Base-by-base conservation (phyloP, 1,284 basidiomycete genomes). In the Mycena citricolor region DNA sequence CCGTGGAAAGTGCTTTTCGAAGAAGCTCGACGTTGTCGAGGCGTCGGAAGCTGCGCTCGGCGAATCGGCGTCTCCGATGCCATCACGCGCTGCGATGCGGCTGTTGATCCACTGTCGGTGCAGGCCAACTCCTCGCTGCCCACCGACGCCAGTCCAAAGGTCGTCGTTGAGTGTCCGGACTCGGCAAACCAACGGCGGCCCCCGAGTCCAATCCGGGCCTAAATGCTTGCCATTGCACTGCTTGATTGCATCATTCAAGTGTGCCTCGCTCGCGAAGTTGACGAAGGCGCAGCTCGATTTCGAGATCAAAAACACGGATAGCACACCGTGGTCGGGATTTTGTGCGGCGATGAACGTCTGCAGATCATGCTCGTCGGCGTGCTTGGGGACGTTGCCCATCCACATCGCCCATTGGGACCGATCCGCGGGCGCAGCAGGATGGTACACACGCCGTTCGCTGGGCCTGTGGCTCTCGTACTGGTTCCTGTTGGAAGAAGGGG, bases 341-440 rank as follows among this genome's bases (percentile, higher is more conserved):
- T n/a, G n/a, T n/a, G n/a, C n/a, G n/a, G n/a, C n/a, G n/a, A n/a
- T n/a, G n/a, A n/a, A n/a, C n/a, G n/a, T n/a, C n/a, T n/a, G n/a
- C n/a, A n/a, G n/a, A n/a, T n/a, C n/a, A n/a, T n/a, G 74, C 62
- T 97, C 94, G 56, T 92, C 85, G 47, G 91, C 83, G 57, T 95
- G 90, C 8, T 74, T 73, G 1, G 91, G 89, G 4, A 94, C 84
- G 56, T 94, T 94, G 8, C 92, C 91, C 10, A 81, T 81, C 94
- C 94, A 97, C 87, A 97, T 91, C 2, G 94, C 93, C 86, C 86
- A 94, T 52, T 94, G 90, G 16, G 90, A 92, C 10, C 90, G 77
- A 36, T 86, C 74, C 3, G 79, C 66, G 12, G 83, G 81, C 1
- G 81, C 76, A 44, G 78, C 80, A 1, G 83, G 81, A 45, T 84